Conservation (phyloP, 2,329 filamentous ascomycete species). For the Aspergillus bombycis region DNA sequence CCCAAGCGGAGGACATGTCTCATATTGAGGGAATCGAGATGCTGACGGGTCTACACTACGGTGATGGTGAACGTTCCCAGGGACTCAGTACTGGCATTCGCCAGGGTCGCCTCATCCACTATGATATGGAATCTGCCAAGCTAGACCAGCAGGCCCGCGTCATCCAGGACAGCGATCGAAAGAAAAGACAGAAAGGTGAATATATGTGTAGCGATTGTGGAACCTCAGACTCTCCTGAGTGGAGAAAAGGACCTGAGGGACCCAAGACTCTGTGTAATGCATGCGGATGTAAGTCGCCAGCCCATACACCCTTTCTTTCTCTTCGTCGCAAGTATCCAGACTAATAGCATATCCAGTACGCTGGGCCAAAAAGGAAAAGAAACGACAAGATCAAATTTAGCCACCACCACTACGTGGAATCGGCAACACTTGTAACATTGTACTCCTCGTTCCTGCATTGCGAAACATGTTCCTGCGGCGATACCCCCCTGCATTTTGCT, state of each 20-base stretch:
- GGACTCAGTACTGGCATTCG: slow-evolving; percentile 86
- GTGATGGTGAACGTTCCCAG: slow-evolving; percentile 83
- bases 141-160: slow-evolving; percentile 66
- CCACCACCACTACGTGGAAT: not conserved
- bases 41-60: slow-evolving; percentile 84
- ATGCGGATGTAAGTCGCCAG: slow-evolving; percentile 69
- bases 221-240: slow-evolving; percentile 91
- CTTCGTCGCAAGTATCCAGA: slow-evolving; percentile 1
- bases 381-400: slow-evolving; percentile 46
- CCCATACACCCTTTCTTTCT: not conserved
- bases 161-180: slow-evolving; percentile 68
- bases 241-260: slow-evolving; percentile 89
- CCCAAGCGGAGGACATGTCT: slow-evolving; percentile 73
- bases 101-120: slow-evolving; percentile 78
- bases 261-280: slow-evolving; percentile 96
- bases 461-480: slow-evolving; percentile 20
- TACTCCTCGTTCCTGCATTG: slow-evolving; percentile 9
- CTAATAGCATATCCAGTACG: slow-evolving; percentile 46
- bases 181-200: slow-evolving; percentile 87
- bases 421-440: not conserved
- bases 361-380: slow-evolving; percentile 77
- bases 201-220: slow-evolving; percentile 97
- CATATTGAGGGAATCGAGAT: slow-evolving; percentile 91
- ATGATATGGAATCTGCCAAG: slow-evolving; percentile 83
- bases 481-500: slow-evolving; percentile 18